Conservation (phyloP, 306 rosid species). For the Rosa chinensis region DNA sequence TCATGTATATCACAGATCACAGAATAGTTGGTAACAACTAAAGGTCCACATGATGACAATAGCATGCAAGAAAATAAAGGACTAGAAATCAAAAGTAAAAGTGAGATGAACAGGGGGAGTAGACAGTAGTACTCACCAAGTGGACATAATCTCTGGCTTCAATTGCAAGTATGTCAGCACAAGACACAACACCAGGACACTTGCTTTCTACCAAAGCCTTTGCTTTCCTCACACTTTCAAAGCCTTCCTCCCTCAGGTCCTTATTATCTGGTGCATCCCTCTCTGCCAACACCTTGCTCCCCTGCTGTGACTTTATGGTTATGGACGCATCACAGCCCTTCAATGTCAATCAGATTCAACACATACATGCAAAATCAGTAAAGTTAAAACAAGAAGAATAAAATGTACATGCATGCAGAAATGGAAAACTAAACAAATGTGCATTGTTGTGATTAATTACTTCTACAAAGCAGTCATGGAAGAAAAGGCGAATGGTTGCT, state of each 20-base stretch:
- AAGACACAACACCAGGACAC: slow-evolving; percentile 84
- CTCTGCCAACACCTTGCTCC: slow-evolving; percentile 65
- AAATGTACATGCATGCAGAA: slow-evolving; percentile 25
- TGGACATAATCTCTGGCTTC: slow-evolving; percentile 92
- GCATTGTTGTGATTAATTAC: slow-evolving; percentile 38
- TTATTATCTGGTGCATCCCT: slow-evolving; percentile 74
- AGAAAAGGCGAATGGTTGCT: slow-evolving; percentile 88
- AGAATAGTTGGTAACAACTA: slow-evolving; percentile 6
- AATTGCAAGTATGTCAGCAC: slow-evolving; percentile 92
- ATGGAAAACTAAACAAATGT: background rate
- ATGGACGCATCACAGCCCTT: slow-evolving; percentile 96
- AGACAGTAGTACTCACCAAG: slow-evolving; percentile 43
- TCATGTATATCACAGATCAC: background rate
- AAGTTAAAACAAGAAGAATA: background rate
- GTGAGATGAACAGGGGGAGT: background rate
- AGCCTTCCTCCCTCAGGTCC: slow-evolving; percentile 66
- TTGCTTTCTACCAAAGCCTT: slow-evolving; percentile 75
- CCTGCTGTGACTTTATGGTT: slow-evolving; percentile 52
- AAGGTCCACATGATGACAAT: slow-evolving; percentile 12
- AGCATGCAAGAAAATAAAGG: too few relatives aligned
- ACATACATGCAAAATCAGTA: background rate
- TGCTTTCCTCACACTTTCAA: slow-evolving; percentile 66
- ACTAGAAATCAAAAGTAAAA: background rate
- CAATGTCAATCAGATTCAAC: slow-evolving; percentile 1
- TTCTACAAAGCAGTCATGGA: slow-evolving; percentile 94